phyloP scores from a whole-genome alignment of 441 rosid genomes.

The Viola pubescens region DNA sequence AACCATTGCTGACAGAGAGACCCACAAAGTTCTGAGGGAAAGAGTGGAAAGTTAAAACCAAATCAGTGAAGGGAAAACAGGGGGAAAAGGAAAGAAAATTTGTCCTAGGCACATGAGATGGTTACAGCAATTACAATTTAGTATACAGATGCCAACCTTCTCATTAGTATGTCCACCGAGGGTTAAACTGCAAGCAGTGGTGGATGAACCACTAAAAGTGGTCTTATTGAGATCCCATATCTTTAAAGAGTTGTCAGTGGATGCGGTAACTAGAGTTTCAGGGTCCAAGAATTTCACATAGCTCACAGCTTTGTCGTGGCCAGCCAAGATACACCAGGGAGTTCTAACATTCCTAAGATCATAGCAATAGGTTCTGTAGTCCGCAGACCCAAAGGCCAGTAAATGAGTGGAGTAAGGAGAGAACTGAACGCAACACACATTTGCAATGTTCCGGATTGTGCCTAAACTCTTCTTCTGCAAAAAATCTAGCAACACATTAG shows the following conservation, averaged over 20 bases:
- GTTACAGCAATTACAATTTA: not conserved
- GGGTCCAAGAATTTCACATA: conserved; percentile 80
- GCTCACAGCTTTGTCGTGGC: conserved; percentile 94
- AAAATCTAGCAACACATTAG: conserved; percentile 19
- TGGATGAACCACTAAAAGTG: conserved; percentile 45
- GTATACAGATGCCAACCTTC: conserved; percentile 48
- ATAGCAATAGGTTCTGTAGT: conserved; percentile 83
- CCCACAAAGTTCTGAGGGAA: conserved; percentile 88
- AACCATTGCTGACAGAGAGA: conserved; percentile 67
- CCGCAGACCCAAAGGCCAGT: conserved; percentile 94
- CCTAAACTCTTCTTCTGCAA: conserved; percentile 69
- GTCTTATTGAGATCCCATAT: conserved; percentile 92
- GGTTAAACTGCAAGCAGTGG: conserved; percentile 69
- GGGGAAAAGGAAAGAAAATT: not conserved
- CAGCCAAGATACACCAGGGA: conserved; percentile 86
- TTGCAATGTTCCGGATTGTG: conserved; percentile 74
- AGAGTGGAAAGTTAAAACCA: conserved; percentile 17
- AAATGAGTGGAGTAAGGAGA: conserved; percentile 73
- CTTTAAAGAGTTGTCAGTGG: conserved; percentile 89
- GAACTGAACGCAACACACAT: conserved; percentile 92
- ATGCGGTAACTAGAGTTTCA: conserved; percentile 81
- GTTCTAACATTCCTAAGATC: conserved; percentile 69
- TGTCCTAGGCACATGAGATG: not conserved
- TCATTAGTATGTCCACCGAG: conserved; percentile 82
- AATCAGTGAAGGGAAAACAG: not conserved